Conservation (phyloP, 2,329 filamentous ascomycete genomes). For the Epichloe sp. region DNA sequence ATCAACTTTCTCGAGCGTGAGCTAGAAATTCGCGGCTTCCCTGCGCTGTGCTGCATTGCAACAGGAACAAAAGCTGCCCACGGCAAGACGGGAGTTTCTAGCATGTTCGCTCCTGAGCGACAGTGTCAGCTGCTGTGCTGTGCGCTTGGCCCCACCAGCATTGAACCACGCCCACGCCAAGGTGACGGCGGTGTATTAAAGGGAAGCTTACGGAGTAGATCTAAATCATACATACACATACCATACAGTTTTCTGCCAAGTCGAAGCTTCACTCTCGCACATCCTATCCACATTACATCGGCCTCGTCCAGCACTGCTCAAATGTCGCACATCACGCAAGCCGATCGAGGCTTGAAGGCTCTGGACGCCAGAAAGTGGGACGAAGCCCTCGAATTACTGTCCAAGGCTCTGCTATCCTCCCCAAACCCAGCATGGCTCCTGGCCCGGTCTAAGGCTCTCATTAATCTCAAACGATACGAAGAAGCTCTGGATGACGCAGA, state of each 20-base stretch:
- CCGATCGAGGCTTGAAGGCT: slow-evolving; percentile 50
- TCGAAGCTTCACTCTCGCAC: neutral
- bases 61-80: too few species aligned
- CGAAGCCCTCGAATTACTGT: slow-evolving; percentile 55
- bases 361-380: slow-evolving; percentile 50
- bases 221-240: too few species aligned
- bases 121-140: too few species aligned
- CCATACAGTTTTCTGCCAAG: neutral
- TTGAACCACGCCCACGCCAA: too few species aligned
- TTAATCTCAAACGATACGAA: slow-evolving; percentile 46
- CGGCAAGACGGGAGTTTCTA: too few species aligned
- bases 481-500: slow-evolving; percentile 60
- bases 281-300: neutral
- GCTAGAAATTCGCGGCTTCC: too few species aligned
- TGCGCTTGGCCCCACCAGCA: too few species aligned
- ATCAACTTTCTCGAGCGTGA: too few species aligned
- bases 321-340: slow-evolving; percentile 41
- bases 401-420: slow-evolving; percentile 51
- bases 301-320: neutral
- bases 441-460: slow-evolving; percentile 66
- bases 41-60: too few species aligned
- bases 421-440: slow-evolving; percentile 67
- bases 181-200: too few species aligned
- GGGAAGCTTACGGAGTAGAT: too few species aligned
- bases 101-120: too few species aligned